Evolutionary conservation across 2,329 filamentous ascomycete species (phyloP).

Genomic region (Claviceps pusilla): DNA sequence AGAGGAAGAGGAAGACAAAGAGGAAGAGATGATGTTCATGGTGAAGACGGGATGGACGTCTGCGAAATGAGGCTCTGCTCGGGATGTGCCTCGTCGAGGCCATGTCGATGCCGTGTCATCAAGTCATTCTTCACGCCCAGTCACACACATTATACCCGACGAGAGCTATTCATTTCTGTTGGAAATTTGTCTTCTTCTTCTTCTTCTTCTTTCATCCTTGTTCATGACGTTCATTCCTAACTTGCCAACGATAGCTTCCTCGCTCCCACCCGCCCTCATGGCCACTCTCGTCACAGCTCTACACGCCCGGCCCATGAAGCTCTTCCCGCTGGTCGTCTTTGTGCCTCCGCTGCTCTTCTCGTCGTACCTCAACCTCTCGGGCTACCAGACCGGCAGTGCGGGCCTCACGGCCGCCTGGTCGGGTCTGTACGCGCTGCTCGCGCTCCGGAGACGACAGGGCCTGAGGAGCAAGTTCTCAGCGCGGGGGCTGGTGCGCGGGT

Average conservation of each 20-base stretch:
- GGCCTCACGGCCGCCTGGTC: conserved; percentile 41
- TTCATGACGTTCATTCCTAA: not conserved
- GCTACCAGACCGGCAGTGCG: conserved; percentile 41
- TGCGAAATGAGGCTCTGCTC: no score
- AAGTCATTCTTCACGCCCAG: not conserved
- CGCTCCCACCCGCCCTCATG: conserved; percentile 38
- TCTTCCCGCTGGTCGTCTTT: conserved; percentile 36
- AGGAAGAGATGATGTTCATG: not conserved
- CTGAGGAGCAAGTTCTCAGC: conserved; percentile 28
- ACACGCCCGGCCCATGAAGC: conserved; percentile 38
- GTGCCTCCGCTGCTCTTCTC: conserved; percentile 27
- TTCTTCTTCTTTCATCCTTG: not conserved
- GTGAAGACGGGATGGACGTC: no score
- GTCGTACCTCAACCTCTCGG: conserved; percentile 44
- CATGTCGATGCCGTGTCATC: not conserved
- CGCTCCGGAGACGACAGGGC: conserved; percentile 31
- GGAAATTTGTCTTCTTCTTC: no score
- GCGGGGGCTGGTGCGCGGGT: conserved; percentile 34
- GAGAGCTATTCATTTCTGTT: no score
- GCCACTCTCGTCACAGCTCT: conserved; percentile 41
- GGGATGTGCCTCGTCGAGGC: not conserved
- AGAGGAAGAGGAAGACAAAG: not conserved
- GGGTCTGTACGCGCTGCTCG: conserved; percentile 41
- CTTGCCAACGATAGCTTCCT: conserved; percentile 25
- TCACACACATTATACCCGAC: not conserved